These are phyloP conservation scores for Bassia scoparia DNA, from an alignment of 148 eudicot species.

Conservation along the genomic window DNA sequence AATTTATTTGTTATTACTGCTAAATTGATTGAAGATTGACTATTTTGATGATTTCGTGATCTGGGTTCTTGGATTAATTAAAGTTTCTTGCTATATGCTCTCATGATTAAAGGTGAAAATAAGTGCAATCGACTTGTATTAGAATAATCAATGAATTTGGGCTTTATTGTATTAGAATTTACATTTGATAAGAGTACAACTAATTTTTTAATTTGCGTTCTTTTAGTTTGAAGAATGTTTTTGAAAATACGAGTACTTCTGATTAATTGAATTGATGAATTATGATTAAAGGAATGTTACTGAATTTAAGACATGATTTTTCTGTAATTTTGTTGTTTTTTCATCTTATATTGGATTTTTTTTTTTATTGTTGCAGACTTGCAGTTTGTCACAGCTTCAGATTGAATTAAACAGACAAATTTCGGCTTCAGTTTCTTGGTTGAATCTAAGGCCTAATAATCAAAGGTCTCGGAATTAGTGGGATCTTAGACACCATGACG, in stretches of 20 bases:
- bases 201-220: no score
- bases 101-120: background rate
- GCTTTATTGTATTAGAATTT: no score
- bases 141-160: no score
- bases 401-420: background rate
- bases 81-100: background rate
- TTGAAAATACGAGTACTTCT: no score
- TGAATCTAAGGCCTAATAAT: background rate
- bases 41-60: background rate
- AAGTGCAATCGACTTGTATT: background rate
- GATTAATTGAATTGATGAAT: no score
- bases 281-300: no score
- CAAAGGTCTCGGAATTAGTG: background rate
- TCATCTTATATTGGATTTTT: background rate
- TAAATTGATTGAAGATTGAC: background rate
- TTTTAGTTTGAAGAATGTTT: no score
- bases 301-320: no score
- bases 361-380: background rate
- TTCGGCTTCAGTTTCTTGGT: background rate
- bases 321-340: no score
- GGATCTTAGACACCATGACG: constrained; percentile 14
- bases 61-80: background rate
- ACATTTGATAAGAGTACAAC: no score
- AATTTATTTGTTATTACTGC: background rate
- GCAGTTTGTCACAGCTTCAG: background rate